Base-by-base conservation (phyloP, 108 stramenopile species). In the Cyclotella cryptica region DNA sequence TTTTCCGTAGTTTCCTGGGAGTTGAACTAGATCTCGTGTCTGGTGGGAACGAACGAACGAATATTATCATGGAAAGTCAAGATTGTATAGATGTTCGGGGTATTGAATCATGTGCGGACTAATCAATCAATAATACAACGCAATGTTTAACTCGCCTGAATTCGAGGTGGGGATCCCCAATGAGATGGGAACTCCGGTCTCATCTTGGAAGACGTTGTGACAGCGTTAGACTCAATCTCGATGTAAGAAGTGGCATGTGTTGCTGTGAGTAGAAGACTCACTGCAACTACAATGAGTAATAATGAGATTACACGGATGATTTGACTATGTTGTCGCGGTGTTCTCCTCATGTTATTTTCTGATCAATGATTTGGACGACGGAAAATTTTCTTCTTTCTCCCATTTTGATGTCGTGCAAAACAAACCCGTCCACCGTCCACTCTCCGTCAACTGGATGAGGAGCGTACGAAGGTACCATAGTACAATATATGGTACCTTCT, bases 1-100 rank as follows among this genome's bases (percentile, higher is more conserved):
- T 30, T 69, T 52, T 45, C 77, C 77, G 46, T 78, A 78, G 1
- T 54, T 26, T 30, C 54, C 69, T 14, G 77, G 77, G n/a, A 78
- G 64, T 21, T 3, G 70, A 27, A 78, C 64, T 15, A 63, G 62
- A 57, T 78, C 77, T 12, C 77, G 77, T n/a, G 77, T 78, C 63
- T 71, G 69, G 1, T 5, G 15, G 26, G 26, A 60, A n/a, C n/a
- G n/a, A n/a, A n/a, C n/a, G n/a, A n/a, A n/a, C n/a, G n/a, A n/a
- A 27, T 27, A 13, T 60, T 11, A 60, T 28, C 6, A 60, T 22
- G 9, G 13, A 27, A 1, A 26, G 8, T 15, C 58, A 8, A 22
- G 58, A 15, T 24, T 1, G 3, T 6, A 27, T 27, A 1, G 24
- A 10, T 28, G 24, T 15, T 60, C 1, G 15, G 8, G 4, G n/a